A percentile compares a stretch with the other conserved stretches of the same genome.
phyloP scores from a whole-genome alignment of 345 rosid genomes.

The Hevea brasiliensis region DNA sequence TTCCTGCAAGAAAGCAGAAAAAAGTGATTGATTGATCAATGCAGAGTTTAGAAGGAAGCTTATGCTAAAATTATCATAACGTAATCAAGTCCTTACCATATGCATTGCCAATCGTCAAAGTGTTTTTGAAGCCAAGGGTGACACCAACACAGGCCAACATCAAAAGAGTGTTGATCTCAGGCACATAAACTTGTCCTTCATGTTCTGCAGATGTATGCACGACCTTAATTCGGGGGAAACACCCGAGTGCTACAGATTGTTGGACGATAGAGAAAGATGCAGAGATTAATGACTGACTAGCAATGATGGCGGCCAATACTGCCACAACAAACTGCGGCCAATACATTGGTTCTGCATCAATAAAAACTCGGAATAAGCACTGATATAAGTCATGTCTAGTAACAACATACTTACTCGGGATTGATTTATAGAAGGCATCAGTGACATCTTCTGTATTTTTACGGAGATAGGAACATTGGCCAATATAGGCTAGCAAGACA shows the following conservation, averaged over 20 bases:
- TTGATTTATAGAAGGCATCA: constrained; percentile 29
- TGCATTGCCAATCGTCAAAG: constrained; percentile 50
- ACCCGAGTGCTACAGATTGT: constrained; percentile 51
- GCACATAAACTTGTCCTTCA: constrained; percentile 58
- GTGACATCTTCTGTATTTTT: constrained; percentile 6
- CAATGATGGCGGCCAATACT: constrained; percentile 45
- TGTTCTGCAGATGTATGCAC: constrained; percentile 49
- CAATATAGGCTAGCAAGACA: constrained; percentile 38
- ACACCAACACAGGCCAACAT: constrained; percentile 50
- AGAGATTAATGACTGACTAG: constrained; percentile 61
- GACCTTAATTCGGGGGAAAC: constrained; percentile 56
- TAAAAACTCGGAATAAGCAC: background rate
- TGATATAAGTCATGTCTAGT: background rate
- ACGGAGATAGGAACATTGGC: constrained; percentile 39
- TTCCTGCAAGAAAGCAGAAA: constrained; percentile 32
- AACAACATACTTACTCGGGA: constrained; percentile 24
- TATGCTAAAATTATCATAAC: too few relatives aligned
- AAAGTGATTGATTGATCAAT: too few relatives aligned
- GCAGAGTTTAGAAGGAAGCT: too few relatives aligned
- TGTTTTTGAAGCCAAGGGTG: constrained; percentile 49
- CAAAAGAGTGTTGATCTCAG: constrained; percentile 49
- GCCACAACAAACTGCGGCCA: constrained; percentile 60
- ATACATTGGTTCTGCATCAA: constrained; percentile 32
- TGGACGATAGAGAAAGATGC: constrained; percentile 58
- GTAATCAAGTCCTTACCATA: constrained; percentile 40